Evolutionary conservation across 176 grass and related monocot species (phyloP), one percentile per base, ranked within the genome.

Genomic region (Raddia guianensis): DNA sequence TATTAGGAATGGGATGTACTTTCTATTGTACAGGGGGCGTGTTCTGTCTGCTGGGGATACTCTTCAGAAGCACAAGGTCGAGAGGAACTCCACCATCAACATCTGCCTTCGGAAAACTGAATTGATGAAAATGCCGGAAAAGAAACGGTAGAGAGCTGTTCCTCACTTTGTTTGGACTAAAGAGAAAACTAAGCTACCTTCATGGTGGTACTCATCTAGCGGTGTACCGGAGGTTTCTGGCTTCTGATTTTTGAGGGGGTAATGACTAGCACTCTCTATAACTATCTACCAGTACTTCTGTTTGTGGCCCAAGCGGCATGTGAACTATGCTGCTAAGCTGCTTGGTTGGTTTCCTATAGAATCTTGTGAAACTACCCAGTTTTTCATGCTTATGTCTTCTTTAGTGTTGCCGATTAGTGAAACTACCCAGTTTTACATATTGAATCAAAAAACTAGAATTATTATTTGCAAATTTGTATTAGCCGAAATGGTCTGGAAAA

Each of bases 21-120:
- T 33, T 55, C 76, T 89, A 6, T 52, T 34, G 6, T 75, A 89
- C 70, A 54, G 12, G 69, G 87, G 87, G 0, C 87, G 16, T 55
- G 27, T 89, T 84, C 63, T 89, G 4, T 35, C 2, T 63, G 1
- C 1, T 18, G 70, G 9, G 19, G 21, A 70, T 70, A 84, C 76
- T 62, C 82, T 84, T 80, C 3, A 9, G 33, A 70, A 27, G 12
- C 56, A 48, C 18, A 45, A 70, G 9, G 71, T 89, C 9, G 34
- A 6, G 63, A 49, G 33, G 5, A 70, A 84, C 66, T 80, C 76
- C 61, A 75, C 63, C 0, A 16, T 88, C 9, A 16, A 62, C 8
- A 12, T 89, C 20, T 18, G 54, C 53, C 53, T 84, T 58, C 68
- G 63, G 33, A 84, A 53, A 78, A 13, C 52, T 8, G 18, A 11